Conservation (phyloP, 495 filamentous ascomycete genomes). For the Opeltia flavorubescens region DNA sequence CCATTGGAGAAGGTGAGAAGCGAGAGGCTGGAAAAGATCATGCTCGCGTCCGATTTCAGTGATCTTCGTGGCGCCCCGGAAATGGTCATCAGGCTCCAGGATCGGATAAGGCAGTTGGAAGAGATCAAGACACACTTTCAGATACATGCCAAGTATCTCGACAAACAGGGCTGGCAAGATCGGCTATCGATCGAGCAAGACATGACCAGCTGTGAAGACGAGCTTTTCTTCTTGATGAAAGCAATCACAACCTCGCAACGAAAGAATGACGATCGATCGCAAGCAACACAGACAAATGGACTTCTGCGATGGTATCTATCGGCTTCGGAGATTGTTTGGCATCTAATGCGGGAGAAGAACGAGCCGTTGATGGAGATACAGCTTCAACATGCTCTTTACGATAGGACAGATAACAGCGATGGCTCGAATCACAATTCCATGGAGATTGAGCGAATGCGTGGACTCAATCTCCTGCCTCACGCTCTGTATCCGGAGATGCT, state of each 20-base stretch:
- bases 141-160: slow-evolving; percentile 74
- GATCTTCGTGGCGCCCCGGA: slow-evolving; percentile 87
- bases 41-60: slow-evolving; percentile 99
- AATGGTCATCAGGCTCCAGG: slow-evolving; percentile 82
- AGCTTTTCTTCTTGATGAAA: slow-evolving; percentile 99
- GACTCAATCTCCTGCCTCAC: slow-evolving; percentile 75
- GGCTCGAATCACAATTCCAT: slow-evolving; percentile 90
- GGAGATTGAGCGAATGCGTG: slow-evolving; percentile 68
- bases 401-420: slow-evolving; percentile 89
- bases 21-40: slow-evolving; percentile 92
- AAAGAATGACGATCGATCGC: slow-evolving; percentile 56
- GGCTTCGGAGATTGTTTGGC: slow-evolving; percentile 90
- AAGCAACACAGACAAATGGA: slow-evolving; percentile 53
- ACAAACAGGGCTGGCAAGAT: slow-evolving; percentile 84
- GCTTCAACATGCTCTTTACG: slow-evolving; percentile 74
- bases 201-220: slow-evolving; percentile 79
- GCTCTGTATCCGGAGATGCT: slow-evolving; percentile 95
- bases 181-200: slow-evolving; percentile 75
- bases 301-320: slow-evolving; percentile 80
- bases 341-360: slow-evolving; percentile 70
- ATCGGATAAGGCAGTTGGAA: slow-evolving; percentile 82
- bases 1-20: slow-evolving; percentile 89
- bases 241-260: slow-evolving; percentile 93
- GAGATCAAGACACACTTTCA: slow-evolving; percentile 97
- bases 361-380: slow-evolving; percentile 92